A percentile compares a stretch with the other conserved stretches of the same genome.
These are phyloP conservation scores for Globisporangium nagaii DNA, from an alignment of 352 stramenopile genomes.

Conservation along the genomic window DNA sequence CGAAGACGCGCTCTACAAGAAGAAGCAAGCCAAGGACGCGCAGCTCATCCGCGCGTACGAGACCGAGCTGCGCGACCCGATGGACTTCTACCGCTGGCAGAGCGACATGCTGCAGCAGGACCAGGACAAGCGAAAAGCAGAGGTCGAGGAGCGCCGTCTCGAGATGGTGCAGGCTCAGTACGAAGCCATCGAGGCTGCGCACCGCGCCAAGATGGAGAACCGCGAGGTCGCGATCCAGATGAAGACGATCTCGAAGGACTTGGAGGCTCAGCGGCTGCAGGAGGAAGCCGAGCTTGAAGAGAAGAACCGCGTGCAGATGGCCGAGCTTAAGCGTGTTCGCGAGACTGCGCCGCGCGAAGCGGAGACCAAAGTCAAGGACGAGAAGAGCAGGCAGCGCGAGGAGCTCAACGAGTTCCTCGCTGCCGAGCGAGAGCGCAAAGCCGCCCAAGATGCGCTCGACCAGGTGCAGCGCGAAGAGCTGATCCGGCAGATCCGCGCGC, in stretches of 20 bases:
- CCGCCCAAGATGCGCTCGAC: slow-evolving; percentile 52
- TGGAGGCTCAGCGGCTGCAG: slow-evolving; percentile 53
- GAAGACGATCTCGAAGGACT: slow-evolving; percentile 64
- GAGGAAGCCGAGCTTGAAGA: slow-evolving; percentile 54
- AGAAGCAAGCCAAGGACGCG: slow-evolving; percentile 89
- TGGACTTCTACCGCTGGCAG: slow-evolving; percentile 91
- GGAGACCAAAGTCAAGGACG: slow-evolving; percentile 47
- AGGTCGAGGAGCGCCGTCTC: slow-evolving; percentile 74
- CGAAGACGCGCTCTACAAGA: slow-evolving; percentile 89
- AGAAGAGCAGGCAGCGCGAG: slow-evolving; percentile 57
- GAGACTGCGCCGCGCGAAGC: slow-evolving; percentile 79
- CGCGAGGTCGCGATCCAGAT: slow-evolving; percentile 71
- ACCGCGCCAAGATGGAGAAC: slow-evolving; percentile 71
- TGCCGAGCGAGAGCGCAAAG: slow-evolving; percentile 55
- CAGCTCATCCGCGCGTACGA: slow-evolving; percentile 86
- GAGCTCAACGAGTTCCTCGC: slow-evolving; percentile 60
- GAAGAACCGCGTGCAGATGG: slow-evolving; percentile 45
- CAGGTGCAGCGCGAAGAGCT: slow-evolving; percentile 74
- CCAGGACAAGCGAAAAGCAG: slow-evolving; percentile 47
- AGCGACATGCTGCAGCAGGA: slow-evolving; percentile 79
- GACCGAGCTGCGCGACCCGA: slow-evolving; percentile 83
- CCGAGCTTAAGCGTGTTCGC: slow-evolving; percentile 69
- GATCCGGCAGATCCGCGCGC: slow-evolving; percentile 81
- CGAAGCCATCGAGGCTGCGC: slow-evolving; percentile 69
- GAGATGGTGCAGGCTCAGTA: slow-evolving; percentile 83